Percentiles rank a stretch among this genome's conserved stretches.
Evolutionary conservation across 305 asterid genomes (phyloP).

Genomic region (Fraxinus ornus): DNA sequence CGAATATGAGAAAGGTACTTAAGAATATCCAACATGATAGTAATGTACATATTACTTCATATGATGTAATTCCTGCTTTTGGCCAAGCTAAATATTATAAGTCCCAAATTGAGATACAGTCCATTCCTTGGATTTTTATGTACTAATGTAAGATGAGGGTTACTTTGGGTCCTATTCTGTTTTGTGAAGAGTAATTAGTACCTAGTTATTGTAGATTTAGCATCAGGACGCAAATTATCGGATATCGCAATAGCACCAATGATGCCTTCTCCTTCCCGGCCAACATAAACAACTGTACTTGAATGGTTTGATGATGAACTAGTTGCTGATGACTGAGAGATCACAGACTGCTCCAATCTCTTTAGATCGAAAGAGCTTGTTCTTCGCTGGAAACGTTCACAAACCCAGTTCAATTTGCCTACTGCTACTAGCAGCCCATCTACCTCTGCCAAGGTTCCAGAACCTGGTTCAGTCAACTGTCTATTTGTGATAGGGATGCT

Average conservation of each 20-base stretch:
- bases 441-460: constrained; percentile 96
- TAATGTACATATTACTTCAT: background rate
- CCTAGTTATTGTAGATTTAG: constrained; percentile 74
- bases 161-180: background rate
- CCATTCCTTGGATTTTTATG: background rate
- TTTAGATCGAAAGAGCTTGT: constrained; percentile 47
- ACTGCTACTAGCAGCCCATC: constrained; percentile 94
- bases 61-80: background rate
- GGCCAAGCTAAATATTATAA: background rate
- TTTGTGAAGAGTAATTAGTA: constrained; percentile 26
- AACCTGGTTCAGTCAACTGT: constrained; percentile 90
- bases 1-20: constrained; percentile 10
- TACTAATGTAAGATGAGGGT: background rate
- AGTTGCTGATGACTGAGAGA: constrained; percentile 47
- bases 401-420: constrained; percentile 87
- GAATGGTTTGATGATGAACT: constrained; percentile 74
- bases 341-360: constrained; percentile 66
- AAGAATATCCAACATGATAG: background rate
- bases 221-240: constrained; percentile 80
- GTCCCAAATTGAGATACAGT: background rate
- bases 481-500: constrained; percentile 69
- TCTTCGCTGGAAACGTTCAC: constrained; percentile 73
- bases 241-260: constrained; percentile 90
- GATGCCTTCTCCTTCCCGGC: constrained; percentile 92
- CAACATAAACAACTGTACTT: constrained; percentile 80